Conservation (phyloP, 768 basidiomycete species). For the Auriscalpium microsporum region DNA sequence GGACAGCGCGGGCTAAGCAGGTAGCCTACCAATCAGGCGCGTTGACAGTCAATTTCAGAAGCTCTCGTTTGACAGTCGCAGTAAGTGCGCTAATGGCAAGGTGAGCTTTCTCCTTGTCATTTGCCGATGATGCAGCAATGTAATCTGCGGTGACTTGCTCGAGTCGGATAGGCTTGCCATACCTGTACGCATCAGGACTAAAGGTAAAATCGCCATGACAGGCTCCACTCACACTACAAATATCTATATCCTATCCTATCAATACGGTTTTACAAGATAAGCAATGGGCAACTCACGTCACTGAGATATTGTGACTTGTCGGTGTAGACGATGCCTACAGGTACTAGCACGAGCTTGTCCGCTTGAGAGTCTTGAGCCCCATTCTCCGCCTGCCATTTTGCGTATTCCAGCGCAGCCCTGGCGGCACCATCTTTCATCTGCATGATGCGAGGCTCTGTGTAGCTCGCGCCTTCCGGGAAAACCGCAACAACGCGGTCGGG, state of each 20-base stretch:
- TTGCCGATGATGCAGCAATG: conserved; percentile 32
- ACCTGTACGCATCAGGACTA: conserved; percentile 29
- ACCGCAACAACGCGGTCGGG: conserved; percentile 58
- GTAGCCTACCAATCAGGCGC: conserved; percentile 77
- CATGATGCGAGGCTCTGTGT: conserved; percentile 90
- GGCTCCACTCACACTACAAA: neutral
- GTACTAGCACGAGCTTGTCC: conserved; percentile 50
- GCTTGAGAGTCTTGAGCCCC: neutral
- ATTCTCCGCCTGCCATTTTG: conserved; percentile 63
- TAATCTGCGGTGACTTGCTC: conserved; percentile 71
- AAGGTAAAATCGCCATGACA: neutral
- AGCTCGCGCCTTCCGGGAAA: conserved; percentile 93
- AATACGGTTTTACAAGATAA: neutral
- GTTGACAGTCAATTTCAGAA: conserved; percentile 74
- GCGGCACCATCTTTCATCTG: conserved; percentile 89
- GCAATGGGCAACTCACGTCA: conserved; percentile 43
- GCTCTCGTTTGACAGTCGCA: conserved; percentile 53
- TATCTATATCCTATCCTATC: too few species aligned
- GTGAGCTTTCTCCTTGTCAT: conserved; percentile 54
- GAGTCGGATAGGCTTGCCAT: conserved; percentile 72
- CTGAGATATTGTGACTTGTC: conserved; percentile 94
- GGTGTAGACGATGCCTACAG: conserved; percentile 85
- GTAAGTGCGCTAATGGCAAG: conserved; percentile 82
- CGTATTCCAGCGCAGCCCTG: conserved; percentile 94
- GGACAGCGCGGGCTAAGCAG: neutral